Percentiles rank a stretch among this genome's conserved stretches.
These are phyloP conservation scores for Pleurotus salmoneostramineus DNA, from an alignment of 768 basidiomycete genomes.

Conservation along the genomic window DNA sequence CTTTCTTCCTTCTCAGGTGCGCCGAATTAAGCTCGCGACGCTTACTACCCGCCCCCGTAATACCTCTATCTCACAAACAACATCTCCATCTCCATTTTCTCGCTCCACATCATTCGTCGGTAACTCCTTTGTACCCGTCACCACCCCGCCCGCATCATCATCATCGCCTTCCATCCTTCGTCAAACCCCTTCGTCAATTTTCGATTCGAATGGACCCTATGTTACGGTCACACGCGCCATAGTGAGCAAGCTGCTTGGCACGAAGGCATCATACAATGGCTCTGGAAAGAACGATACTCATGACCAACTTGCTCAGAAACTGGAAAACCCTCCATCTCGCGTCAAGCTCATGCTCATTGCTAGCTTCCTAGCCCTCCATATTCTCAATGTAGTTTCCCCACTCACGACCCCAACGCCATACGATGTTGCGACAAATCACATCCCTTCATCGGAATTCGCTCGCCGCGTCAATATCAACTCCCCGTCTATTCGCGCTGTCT, in stretches of 20 bases:
- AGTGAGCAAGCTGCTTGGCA: slow-evolving; percentile 27
- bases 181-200: not conserved
- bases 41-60: slow-evolving; percentile 36
- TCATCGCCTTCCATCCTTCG: slow-evolving; percentile 11
- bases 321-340: slow-evolving; percentile 78
- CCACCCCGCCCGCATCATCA: slow-evolving; percentile 11
- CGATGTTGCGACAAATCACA: slow-evolving; percentile 14
- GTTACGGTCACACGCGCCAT: not conserved
- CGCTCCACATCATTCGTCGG: not conserved
- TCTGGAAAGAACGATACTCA: slow-evolving; percentile 8
- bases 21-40: slow-evolving; percentile 62
- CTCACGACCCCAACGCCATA: slow-evolving; percentile 49
- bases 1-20: slow-evolving; percentile 42
- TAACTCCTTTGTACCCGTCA: not conserved
- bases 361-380: slow-evolving; percentile 87
- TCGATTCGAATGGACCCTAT: not conserved
- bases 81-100: not conserved
- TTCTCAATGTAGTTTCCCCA: slow-evolving; percentile 90
- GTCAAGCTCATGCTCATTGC: slow-evolving; percentile 90
- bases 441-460: slow-evolving; percentile 17
- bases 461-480: slow-evolving; percentile 70
- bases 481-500: slow-evolving; percentile 51
- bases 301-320: slow-evolving; percentile 35
- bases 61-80: not conserved
- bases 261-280: slow-evolving; percentile 36